A percentile compares a stretch with the other conserved stretches of the same genome.
Conservation (phyloP, 805 yeast genomes). For the Huiozyma sinensis region DNA sequence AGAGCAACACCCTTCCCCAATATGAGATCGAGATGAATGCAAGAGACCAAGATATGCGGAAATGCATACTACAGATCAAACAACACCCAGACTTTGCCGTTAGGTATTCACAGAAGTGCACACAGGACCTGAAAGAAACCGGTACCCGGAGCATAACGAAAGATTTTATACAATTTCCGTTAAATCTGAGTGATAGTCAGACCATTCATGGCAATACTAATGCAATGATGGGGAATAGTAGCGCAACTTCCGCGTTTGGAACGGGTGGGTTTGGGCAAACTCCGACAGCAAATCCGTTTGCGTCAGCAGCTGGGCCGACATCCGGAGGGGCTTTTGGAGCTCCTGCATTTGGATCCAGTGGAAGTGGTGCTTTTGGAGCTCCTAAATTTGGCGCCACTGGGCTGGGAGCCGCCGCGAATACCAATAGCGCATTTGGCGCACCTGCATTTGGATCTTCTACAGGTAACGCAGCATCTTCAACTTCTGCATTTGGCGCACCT, state of each 20-base stretch:
- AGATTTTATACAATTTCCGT: constrained; percentile 28
- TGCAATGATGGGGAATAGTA: constrained; percentile 1
- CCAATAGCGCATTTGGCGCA: constrained; percentile 16
- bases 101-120: constrained; percentile 42
- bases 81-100: constrained; percentile 42
- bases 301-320: not conserved
- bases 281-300: no score
- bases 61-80: constrained; percentile 30
- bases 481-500: constrained; percentile 13
- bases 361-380: constrained; percentile 10
- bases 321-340: constrained; percentile 3
- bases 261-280: constrained; percentile 4
- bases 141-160: constrained; percentile 15
- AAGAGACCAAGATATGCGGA: constrained; percentile 38
- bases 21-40: constrained; percentile 33
- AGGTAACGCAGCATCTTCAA: not conserved
- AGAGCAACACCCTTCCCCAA: constrained; percentile 28
- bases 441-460: constrained; percentile 2
- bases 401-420: constrained; percentile 1
- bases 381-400: constrained; percentile 14
- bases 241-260: constrained; percentile 12
- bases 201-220: not conserved
- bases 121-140: constrained; percentile 24
- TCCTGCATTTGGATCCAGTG: constrained; percentile 16
- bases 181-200: constrained; percentile 24